Conservation (phyloP, 768 basidiomycete species). For the Podaxis pistillaris region DNA sequence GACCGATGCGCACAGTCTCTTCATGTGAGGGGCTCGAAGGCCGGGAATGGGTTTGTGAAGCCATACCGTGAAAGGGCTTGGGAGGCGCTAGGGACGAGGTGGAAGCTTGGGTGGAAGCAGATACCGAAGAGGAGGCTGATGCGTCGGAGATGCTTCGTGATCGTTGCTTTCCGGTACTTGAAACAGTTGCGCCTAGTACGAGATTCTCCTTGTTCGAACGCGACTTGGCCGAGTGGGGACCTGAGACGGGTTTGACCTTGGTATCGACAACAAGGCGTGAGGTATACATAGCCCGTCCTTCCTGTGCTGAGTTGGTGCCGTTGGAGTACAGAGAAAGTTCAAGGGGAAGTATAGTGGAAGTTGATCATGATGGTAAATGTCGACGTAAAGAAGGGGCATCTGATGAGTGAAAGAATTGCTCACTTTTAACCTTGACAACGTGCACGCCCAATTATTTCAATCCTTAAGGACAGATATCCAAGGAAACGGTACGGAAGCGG, state of each 20-base stretch:
- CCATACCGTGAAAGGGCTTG: conserved; percentile 20
- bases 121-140: conserved; percentile 55
- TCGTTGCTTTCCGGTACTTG: conserved; percentile 32
- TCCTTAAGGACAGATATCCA: neutral
- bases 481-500: neutral
- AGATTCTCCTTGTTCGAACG: conserved; percentile 27
- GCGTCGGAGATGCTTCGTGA: conserved; percentile 52
- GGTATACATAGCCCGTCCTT: conserved; percentile 32
- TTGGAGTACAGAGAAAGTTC: neutral
- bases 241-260: conserved; percentile 31
- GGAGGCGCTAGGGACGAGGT: conserved; percentile 49
- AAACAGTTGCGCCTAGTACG: conserved; percentile 32
- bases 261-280: conserved; percentile 52
- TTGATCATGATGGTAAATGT: conserved; percentile 8
- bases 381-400: neutral
- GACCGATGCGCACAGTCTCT: conserved; percentile 44
- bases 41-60: conserved; percentile 24
- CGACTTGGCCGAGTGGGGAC: conserved; percentile 29
- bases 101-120: conserved; percentile 55
- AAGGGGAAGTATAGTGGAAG: neutral
- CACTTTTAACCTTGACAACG: neutral
- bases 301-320: conserved; percentile 2
- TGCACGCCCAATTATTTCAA: neutral
- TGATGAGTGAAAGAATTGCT: neutral
- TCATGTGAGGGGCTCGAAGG: conserved; percentile 46